These are phyloP conservation scores for Poa annua DNA, from an alignment of 176 grass and related monocot genomes.

Conservation along the genomic window DNA sequence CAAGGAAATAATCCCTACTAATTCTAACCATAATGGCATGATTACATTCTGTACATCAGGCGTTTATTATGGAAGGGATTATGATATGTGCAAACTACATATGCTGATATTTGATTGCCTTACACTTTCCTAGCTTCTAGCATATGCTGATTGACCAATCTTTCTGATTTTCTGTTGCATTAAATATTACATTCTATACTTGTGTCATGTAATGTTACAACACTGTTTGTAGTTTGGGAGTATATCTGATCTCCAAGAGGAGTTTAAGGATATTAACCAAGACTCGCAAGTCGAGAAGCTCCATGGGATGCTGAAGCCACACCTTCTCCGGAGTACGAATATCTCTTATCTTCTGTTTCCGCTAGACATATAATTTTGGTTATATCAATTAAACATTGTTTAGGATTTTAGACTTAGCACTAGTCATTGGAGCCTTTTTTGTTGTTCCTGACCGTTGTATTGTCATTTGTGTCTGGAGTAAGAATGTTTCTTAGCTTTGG, in stretches of 20 bases:
- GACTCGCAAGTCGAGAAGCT: conserved; percentile 97
- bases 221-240: conserved; percentile 89
- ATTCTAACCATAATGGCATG: no score
- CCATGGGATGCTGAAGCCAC: conserved; percentile 92
- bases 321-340: conserved; percentile 91
- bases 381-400: conserved; percentile 30
- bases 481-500: conserved; percentile 23
- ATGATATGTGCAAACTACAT: no score
- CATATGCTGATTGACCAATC: conserved; percentile 14
- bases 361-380: not conserved
- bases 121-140: not conserved
- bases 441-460: conserved; percentile 11
- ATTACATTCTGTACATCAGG: no score
- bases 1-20: no score
- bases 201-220: conserved; percentile 14
- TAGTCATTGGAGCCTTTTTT: conserved; percentile 6
- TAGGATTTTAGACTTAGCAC: not conserved
- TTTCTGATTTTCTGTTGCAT: not conserved
- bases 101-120: not conserved
- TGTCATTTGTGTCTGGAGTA: not conserved
- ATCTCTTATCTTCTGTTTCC: conserved; percentile 38
- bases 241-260: conserved; percentile 91
- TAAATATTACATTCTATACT: conserved; percentile 20
- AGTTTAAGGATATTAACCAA: conserved; percentile 98
- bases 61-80: no score